Evolutionary conservation across 2,329 filamentous ascomycete species (phyloP).

Genomic region (Aspergillus melleus): DNA sequence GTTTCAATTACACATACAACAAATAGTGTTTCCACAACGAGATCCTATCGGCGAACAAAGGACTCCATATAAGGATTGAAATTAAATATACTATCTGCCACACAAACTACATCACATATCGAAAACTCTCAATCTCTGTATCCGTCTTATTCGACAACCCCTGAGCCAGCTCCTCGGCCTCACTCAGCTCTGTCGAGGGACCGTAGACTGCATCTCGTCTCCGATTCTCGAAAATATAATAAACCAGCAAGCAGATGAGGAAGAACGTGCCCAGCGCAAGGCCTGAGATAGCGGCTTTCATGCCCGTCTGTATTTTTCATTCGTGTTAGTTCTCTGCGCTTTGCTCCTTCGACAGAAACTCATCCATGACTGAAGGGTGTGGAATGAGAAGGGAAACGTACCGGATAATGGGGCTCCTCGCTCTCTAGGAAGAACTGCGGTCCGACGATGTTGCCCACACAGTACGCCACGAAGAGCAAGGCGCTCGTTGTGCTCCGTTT

Average conservation of each 20-base stretch:
- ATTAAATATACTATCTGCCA: too few relatives aligned
- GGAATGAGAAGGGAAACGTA: conserved; percentile 13
- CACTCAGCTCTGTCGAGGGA: conserved; percentile 22
- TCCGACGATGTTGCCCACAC: conserved; percentile 35
- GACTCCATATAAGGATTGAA: too few relatives aligned
- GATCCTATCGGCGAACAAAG: too few relatives aligned
- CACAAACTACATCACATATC: conserved; percentile 30
- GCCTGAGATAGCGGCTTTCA: conserved; percentile 33
- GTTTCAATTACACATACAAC: too few relatives aligned
- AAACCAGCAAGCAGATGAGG: conserved; percentile 27
- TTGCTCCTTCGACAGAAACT: neutral
- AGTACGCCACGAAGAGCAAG: conserved; percentile 50
- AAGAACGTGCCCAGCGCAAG: conserved; percentile 32
- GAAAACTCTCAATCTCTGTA: conserved; percentile 34
- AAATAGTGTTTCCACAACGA: too few relatives aligned
- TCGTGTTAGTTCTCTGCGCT: neutral
- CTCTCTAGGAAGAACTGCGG: conserved; percentile 34
- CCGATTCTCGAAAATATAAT: conserved; percentile 33
- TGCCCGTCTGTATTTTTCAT: conserved; percentile 30
- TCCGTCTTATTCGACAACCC: conserved; percentile 39
- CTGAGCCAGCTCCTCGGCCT: conserved; percentile 27
- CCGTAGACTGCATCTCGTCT: conserved; percentile 31
- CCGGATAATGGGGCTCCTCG: conserved; percentile 34
- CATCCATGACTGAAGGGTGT: neutral
- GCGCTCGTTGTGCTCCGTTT: conserved; percentile 42